A percentile compares a stretch with the other conserved stretches of the same genome.
Evolutionary conservation across 805 yeast species (phyloP).

Genomic region (Tetrapisispora iriomotensis): DNA sequence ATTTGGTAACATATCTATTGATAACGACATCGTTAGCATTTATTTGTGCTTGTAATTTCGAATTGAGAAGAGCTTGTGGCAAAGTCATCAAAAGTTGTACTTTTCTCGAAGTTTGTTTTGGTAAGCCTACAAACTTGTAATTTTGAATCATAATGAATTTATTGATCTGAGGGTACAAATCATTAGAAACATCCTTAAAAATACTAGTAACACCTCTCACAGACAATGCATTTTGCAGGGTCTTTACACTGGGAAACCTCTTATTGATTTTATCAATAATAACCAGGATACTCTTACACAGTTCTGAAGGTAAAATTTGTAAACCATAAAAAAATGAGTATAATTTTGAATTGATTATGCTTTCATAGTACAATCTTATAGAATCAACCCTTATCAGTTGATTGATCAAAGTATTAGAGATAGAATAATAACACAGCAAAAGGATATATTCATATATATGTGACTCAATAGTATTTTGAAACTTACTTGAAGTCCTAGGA

Average conservation of each 20-base stretch:
- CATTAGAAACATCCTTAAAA: constrained; percentile 5
- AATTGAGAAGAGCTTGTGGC: constrained; percentile 15
- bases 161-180: constrained; percentile 7
- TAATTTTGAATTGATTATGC: constrained; percentile 8
- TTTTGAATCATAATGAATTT: constrained; percentile 12
- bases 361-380: constrained; percentile 15
- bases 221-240: neutral
- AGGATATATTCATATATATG: constrained; percentile 10
- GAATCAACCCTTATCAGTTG: constrained; percentile 14
- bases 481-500: constrained; percentile 1
- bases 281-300: neutral
- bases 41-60: constrained; percentile 10
- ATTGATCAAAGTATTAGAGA: constrained; percentile 12
- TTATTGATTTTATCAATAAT: neutral
- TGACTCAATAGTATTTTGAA: constrained; percentile 4
- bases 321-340: constrained; percentile 16
- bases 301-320: constrained; percentile 13
- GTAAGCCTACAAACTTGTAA: constrained; percentile 14
- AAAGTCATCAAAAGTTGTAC: constrained; percentile 4
- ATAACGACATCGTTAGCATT: constrained; percentile 4
- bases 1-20: constrained; percentile 8
- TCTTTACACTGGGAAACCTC: neutral
- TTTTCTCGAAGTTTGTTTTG: constrained; percentile 10
- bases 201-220: neutral
- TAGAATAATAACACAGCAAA: constrained; percentile 16